Evolutionary conservation across 106 monocot genomes (phyloP).

Genomic region (Allium sativum): DNA sequence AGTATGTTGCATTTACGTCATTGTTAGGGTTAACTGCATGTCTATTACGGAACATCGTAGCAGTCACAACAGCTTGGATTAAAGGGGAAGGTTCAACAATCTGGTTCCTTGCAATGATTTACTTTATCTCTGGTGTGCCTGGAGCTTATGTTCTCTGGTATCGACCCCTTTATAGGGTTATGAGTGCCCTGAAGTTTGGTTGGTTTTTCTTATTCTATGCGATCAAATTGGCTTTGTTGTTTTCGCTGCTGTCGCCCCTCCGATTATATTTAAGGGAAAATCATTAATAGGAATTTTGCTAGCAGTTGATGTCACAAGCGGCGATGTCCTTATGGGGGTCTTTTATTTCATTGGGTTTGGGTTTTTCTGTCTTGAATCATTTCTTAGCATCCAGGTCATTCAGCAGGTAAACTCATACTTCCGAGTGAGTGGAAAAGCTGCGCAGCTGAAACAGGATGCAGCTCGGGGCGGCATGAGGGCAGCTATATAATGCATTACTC

Average conservation of each 20-base stretch:
- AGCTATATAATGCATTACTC: constrained; percentile 31
- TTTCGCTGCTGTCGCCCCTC: constrained; percentile 71
- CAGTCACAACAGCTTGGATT: constrained; percentile 78
- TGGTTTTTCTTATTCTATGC: constrained; percentile 93
- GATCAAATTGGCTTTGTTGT: constrained; percentile 67
- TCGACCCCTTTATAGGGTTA: constrained; percentile 84
- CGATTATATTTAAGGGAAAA: constrained; percentile 75
- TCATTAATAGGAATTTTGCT: constrained; percentile 79
- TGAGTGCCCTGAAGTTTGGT: constrained; percentile 95
- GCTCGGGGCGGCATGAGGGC: constrained; percentile 76
- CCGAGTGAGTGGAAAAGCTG: constrained; percentile 81
- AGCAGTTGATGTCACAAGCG: constrained; percentile 62
- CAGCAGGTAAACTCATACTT: constrained; percentile 79
- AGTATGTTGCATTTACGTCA: constrained; percentile 73
- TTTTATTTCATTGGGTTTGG: constrained; percentile 88
- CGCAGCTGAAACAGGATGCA: constrained; percentile 79
- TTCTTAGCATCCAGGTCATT: constrained; percentile 71
- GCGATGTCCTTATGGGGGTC: constrained; percentile 51
- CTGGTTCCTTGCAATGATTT: constrained; percentile 88
- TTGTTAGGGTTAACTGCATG: constrained; percentile 59
- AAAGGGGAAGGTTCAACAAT: constrained; percentile 71
- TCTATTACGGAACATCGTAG: constrained; percentile 79
- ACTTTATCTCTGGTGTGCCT: constrained; percentile 81
- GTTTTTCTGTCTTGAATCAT: constrained; percentile 65
- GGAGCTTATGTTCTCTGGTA: constrained; percentile 97